Conservation (phyloP, 2,329 filamentous ascomycete species). For the Aspergillus arachidicola region DNA sequence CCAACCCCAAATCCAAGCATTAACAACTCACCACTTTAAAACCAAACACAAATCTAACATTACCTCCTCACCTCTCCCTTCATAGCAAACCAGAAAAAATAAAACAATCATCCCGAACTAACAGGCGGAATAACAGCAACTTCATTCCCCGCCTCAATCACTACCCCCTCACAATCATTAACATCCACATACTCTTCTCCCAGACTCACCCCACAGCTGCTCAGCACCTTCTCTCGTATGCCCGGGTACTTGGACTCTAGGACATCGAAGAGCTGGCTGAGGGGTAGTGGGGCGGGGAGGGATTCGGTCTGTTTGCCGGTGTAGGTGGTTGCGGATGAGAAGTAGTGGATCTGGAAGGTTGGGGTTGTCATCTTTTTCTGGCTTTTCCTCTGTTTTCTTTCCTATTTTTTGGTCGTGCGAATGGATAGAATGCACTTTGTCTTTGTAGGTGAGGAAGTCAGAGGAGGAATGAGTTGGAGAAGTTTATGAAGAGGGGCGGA, state of each 20-base stretch:
- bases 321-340: constrained; percentile 46
- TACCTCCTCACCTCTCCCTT: neutral
- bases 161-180: constrained; percentile 20
- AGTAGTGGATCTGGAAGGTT: constrained; percentile 50
- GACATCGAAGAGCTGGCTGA: constrained; percentile 38
- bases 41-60: neutral
- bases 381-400: neutral
- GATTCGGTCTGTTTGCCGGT: constrained; percentile 43
- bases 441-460: neutral
- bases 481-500: neutral
- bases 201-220: constrained; percentile 45
- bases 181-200: constrained; percentile 50
- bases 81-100: constrained; percentile 1
- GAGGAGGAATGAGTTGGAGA: neutral
- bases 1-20: neutral
- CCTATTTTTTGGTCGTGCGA: neutral
- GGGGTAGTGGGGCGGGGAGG: constrained; percentile 44
- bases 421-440: no score
- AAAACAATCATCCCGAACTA: constrained; percentile 44
- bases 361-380: constrained; percentile 1
- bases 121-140: constrained; percentile 52
- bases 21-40: neutral
- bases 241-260: constrained; percentile 47
- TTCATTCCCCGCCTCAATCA: constrained; percentile 44
- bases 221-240: constrained; percentile 41